Evolutionary conservation across 2,329 filamentous ascomycete genomes (phyloP).

Genomic region (Monosporascus ibericus): DNA sequence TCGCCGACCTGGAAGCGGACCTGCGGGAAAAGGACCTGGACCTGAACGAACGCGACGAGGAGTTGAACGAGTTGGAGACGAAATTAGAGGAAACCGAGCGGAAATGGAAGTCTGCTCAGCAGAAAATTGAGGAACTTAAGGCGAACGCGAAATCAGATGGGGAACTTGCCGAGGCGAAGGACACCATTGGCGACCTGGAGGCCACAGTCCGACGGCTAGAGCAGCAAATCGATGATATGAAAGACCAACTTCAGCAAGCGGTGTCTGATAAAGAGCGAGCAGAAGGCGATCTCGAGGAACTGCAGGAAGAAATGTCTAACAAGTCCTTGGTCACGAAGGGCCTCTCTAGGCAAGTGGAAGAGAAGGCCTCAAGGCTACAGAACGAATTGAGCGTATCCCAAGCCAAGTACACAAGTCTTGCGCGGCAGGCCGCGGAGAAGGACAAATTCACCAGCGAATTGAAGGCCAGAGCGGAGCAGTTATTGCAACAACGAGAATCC

Average conservation of each 20-base stretch:
- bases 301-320: slow-evolving; percentile 73
- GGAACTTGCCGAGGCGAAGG: slow-evolving; percentile 49
- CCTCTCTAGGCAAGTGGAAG: slow-evolving; percentile 67
- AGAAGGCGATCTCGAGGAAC: slow-evolving; percentile 54
- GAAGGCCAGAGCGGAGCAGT: slow-evolving; percentile 36
- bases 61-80: slow-evolving; percentile 46
- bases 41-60: slow-evolving; percentile 47
- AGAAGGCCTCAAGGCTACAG: slow-evolving; percentile 61
- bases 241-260: slow-evolving; percentile 48
- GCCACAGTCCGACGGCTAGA: slow-evolving; percentile 47
- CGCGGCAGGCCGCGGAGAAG: slow-evolving; percentile 43
- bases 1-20: slow-evolving; percentile 51
- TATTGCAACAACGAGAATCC: slow-evolving; percentile 36
- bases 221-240: slow-evolving; percentile 48
- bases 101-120: slow-evolving; percentile 50
- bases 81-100: slow-evolving; percentile 45
- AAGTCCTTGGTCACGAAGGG: slow-evolving; percentile 73
- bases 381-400: slow-evolving; percentile 53
- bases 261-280: slow-evolving; percentile 49
- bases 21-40: slow-evolving; percentile 52
- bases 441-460: slow-evolving; percentile 41
- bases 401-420: slow-evolving; percentile 43
- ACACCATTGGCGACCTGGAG: slow-evolving; percentile 55
- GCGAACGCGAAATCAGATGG: slow-evolving; percentile 46
- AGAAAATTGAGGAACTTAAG: slow-evolving; percentile 48